phyloP scores from a whole-genome alignment of 1,284 basidiomycete genomes.

The Dichomitus squalens region DNA sequence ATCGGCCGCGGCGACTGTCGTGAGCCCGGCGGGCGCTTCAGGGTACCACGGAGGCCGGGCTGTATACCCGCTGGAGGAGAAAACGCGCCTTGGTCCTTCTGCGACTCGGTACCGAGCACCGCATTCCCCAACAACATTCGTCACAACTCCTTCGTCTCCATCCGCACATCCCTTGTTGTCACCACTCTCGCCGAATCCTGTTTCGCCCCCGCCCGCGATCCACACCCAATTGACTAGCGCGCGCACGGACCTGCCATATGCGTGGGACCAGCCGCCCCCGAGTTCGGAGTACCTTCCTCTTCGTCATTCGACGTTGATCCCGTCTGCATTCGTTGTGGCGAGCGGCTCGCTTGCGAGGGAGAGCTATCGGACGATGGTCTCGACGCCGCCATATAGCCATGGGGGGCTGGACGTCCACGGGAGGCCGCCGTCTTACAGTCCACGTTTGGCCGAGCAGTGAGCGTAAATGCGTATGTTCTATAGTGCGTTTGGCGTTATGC shows the following conservation, averaged over 20 bases:
- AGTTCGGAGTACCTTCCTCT: constrained; percentile 15
- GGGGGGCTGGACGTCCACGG: not conserved
- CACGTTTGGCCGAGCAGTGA: too few relatives aligned
- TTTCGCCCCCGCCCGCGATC: constrained; percentile 1
- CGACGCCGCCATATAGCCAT: not conserved
- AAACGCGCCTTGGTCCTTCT: not conserved
- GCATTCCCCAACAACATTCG: not conserved
- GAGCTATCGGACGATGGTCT: not conserved
- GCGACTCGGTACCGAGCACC: not conserved
- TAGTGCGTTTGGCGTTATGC: too few relatives aligned
- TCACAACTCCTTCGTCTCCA: not conserved
- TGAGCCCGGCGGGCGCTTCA: not conserved
- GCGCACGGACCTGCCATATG: not conserved
- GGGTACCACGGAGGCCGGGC: not conserved
- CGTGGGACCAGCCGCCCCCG: constrained; percentile 14
- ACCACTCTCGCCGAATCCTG: not conserved
- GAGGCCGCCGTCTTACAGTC: too few relatives aligned
- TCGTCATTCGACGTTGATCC: too few relatives aligned
- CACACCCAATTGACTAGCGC: not conserved
- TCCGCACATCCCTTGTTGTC: not conserved
- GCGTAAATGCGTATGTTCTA: too few relatives aligned
- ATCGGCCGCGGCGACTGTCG: not conserved
- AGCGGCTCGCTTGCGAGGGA: too few relatives aligned
- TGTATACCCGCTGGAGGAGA: not conserved
- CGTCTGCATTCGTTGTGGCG: too few relatives aligned